These are phyloP conservation scores for Rhododendron griersonianum DNA, from an alignment of 148 eudicot species.

Conservation along the genomic window DNA sequence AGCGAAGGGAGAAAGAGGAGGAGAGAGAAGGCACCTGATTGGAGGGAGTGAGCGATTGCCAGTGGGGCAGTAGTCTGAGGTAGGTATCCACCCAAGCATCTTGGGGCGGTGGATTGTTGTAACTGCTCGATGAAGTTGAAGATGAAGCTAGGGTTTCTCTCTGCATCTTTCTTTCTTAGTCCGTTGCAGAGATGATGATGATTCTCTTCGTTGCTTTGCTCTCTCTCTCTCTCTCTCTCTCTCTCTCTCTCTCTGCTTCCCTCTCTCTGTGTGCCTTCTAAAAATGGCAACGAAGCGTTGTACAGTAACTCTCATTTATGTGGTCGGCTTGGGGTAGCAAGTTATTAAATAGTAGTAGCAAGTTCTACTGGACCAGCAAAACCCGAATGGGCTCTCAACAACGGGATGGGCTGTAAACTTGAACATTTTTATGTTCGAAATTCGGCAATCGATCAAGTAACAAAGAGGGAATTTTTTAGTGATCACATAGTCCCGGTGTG, in stretches of 20 bases:
- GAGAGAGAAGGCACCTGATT: constrained; percentile 32
- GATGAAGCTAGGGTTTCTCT: constrained; percentile 60
- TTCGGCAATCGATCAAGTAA: too few relatives aligned
- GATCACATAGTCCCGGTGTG: too few relatives aligned
- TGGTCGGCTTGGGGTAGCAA: not conserved
- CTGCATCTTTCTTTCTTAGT: constrained; percentile 30
- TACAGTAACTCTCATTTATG: not conserved
- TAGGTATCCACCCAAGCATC: constrained; percentile 62
- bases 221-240: not conserved
- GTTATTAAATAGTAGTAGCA: too few relatives aligned
- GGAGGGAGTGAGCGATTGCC: constrained; percentile 49
- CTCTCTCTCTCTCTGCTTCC: not conserved
- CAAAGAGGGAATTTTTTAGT: too few relatives aligned
- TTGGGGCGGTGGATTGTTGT: constrained; percentile 39
- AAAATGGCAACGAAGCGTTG: too few relatives aligned
- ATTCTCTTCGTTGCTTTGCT: not conserved
- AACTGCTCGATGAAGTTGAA: constrained; percentile 24
- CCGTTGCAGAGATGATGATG: not conserved
- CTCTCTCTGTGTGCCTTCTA: not conserved
- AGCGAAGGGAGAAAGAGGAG: not conserved
- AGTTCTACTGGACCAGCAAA: too few relatives aligned
- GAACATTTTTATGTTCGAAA: too few relatives aligned
- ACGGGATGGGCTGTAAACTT: too few relatives aligned
- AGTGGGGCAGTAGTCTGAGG: constrained; percentile 51
- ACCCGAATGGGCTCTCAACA: too few relatives aligned